Percentiles rank a stretch among this genome's conserved stretches.
Evolutionary conservation across 2,329 filamentous ascomycete genomes (phyloP).

Genomic region (Trichoderma breve): DNA sequence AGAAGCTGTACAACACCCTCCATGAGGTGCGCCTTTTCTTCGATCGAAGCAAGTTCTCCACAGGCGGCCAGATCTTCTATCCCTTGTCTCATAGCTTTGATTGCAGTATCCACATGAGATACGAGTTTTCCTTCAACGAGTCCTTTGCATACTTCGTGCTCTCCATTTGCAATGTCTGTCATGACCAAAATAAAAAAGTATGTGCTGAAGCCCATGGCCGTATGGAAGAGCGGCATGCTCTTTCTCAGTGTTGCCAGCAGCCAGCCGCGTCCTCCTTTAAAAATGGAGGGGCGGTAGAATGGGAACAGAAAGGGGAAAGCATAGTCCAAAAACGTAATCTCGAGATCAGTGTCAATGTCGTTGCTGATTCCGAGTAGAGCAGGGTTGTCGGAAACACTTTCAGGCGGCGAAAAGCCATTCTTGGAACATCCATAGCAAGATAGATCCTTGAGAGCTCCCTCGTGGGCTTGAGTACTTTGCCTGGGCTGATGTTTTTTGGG

Average conservation of each 20-base stretch:
- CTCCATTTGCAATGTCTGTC: slow-evolving; percentile 19
- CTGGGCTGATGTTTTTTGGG: not conserved
- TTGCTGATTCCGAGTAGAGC: not conserved
- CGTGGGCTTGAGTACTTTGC: not conserved
- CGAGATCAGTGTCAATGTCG: slow-evolving; percentile 7
- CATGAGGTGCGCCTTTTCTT: slow-evolving; percentile 32
- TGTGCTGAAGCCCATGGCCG: slow-evolving; percentile 47
- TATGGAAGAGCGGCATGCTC: slow-evolving; percentile 50
- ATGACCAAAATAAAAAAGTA: slow-evolving; percentile 47
- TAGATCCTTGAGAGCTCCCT: no score
- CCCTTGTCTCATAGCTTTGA: not conserved
- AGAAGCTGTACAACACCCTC: slow-evolving; percentile 44
- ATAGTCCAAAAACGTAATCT: slow-evolving; percentile 31
- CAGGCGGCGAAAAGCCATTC: not conserved
- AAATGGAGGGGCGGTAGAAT: slow-evolving; percentile 50
- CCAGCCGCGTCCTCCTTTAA: slow-evolving; percentile 52
- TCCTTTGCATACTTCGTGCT: not conserved
- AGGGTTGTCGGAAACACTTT: not conserved
- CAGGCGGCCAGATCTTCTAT: not conserved
- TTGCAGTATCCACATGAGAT: not conserved
- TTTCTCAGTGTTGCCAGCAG: slow-evolving; percentile 48
- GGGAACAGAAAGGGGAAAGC: slow-evolving; percentile 55
- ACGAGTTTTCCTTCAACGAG: not conserved
- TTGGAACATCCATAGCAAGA: not conserved
- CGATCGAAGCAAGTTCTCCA: not conserved